Percentiles rank a stretch among this genome's conserved stretches.
Conservation (phyloP, 192 early-diverging fungal species). For the Coemansia sp. region DNA sequence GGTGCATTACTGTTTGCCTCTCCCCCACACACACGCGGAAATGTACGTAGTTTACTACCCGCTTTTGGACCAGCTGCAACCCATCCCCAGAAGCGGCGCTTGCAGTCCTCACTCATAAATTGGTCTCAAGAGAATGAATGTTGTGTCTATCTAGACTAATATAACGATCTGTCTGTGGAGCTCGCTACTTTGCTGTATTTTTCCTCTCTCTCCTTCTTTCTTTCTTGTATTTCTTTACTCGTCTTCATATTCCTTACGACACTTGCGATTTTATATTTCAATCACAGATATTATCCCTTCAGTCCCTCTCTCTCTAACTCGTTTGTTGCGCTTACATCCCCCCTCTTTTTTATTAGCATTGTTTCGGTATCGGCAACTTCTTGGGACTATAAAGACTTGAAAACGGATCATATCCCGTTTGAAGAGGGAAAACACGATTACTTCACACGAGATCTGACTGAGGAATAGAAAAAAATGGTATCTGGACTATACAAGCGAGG, state of each 20-base stretch:
- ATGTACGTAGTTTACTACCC: background rate
- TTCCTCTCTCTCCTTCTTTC: background rate
- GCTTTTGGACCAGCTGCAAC: background rate
- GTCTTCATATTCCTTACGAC: background rate
- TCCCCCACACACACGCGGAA: background rate
- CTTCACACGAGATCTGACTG: background rate
- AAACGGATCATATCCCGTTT: background rate
- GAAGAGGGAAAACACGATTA: background rate
- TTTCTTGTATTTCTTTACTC: background rate
- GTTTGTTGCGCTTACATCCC: background rate
- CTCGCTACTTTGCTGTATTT: background rate
- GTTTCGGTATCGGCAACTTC: background rate
- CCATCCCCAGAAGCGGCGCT: background rate
- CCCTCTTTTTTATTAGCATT: background rate
- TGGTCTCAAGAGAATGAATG: background rate
- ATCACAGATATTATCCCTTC: background rate
- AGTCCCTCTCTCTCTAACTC: background rate
- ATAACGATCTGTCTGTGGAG: background rate
- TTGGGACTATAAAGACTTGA: slow-evolving; percentile 8
- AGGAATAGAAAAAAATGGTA: slow-evolving; percentile 24
- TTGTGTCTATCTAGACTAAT: background rate
- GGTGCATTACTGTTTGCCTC: background rate
- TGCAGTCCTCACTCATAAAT: background rate
- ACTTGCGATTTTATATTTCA: background rate
- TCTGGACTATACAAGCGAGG: slow-evolving; percentile 26